Evolutionary conservation across 129 eudicot species (phyloP), one percentile per base, ranked within the genome.

Genomic region (Lactuca saligna): DNA sequence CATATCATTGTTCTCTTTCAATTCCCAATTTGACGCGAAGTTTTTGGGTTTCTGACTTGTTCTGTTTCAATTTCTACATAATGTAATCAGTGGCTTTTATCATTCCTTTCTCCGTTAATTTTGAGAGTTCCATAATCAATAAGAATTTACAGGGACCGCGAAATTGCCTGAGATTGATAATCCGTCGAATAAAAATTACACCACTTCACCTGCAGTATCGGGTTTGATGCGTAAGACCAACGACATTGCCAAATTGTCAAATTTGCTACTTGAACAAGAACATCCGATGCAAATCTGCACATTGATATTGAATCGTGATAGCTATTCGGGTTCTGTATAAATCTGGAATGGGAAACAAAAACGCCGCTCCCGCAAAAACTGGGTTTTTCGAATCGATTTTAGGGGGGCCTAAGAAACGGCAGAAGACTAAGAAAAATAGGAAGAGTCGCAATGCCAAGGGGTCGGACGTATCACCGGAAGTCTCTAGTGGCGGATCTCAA

Each of bases 401-500:
- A 44, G 50, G 58, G 9, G 66, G 42, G 1, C 17, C 20, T 39
- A 56, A 57, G 49, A 74, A 74, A 74, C 71, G 71, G 25, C 31
- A 20, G 44, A 65, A 34, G 25, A 39, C 65, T 1, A 64, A 57
- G 55, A 33, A 35, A 57, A 20, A 10, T 15, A 14, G 63, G 13
- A 74, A 65, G 25, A 55, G 17, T 50, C 54, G 20, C 46, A 73
- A 44, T 12, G 57, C 65, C 17, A 42, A 54, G n/a, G 37, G 68
- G 3, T 39, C 71, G 20, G 63, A 58, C 59, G 0, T 48, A 9
- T 46, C 71, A 15, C 6, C 66, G 15, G 71, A 73, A 63, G 71
- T 9, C 50, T 42, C 4, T 20, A 14, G 83, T 46, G 78, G 44
- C 9, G 96, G 88, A 34, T 76, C 78, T n/a, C 82, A 84, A 41